Conservation (phyloP, 352 stramenopile genomes). For the Pythium utonaiense region DNA sequence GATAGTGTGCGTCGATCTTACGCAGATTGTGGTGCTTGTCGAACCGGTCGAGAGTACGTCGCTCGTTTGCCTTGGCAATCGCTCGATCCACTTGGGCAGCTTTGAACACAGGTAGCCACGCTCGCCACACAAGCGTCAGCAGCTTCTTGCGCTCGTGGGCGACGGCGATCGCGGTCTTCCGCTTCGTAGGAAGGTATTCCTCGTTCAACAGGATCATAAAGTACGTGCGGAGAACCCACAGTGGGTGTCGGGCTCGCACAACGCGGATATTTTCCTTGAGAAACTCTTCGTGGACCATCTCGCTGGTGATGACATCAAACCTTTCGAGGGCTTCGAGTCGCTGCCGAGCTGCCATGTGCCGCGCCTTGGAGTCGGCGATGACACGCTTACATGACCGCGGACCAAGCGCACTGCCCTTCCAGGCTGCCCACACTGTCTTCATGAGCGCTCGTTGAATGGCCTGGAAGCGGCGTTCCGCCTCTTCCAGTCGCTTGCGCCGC, state of each 20-base stretch:
- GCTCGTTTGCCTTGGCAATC: conserved; percentile 43
- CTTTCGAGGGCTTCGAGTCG: conserved; percentile 54
- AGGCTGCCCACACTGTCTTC: conserved; percentile 38
- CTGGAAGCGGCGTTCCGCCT: conserved; percentile 50
- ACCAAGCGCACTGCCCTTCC: conserved; percentile 51
- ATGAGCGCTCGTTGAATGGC: conserved; percentile 38
- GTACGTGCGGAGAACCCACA: conserved; percentile 42
- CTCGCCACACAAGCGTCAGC: conserved; percentile 27
- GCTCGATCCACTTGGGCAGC: conserved; percentile 58
- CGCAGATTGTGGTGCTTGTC: conserved; percentile 70
- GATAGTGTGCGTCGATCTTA: conserved; percentile 65
- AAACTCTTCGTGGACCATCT: conserved; percentile 81
- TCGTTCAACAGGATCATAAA: conserved; percentile 43
- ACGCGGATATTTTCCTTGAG: conserved; percentile 72
- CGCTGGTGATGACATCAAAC: conserved; percentile 65
- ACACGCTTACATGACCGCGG: conserved; percentile 57
- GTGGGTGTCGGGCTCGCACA: conserved; percentile 32
- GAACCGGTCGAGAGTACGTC: conserved; percentile 57
- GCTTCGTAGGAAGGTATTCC: conserved; percentile 45
- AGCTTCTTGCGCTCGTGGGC: conserved; percentile 33
- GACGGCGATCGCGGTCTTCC: conserved; percentile 30
- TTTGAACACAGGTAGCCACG: conserved; percentile 50
- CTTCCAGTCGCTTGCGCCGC: conserved; percentile 42
- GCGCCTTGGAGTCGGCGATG: conserved; percentile 34
- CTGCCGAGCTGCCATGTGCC: conserved; percentile 45